Conservation (phyloP, 192 early-diverging fungal genomes). For the Helicostylum pulchrum region DNA sequence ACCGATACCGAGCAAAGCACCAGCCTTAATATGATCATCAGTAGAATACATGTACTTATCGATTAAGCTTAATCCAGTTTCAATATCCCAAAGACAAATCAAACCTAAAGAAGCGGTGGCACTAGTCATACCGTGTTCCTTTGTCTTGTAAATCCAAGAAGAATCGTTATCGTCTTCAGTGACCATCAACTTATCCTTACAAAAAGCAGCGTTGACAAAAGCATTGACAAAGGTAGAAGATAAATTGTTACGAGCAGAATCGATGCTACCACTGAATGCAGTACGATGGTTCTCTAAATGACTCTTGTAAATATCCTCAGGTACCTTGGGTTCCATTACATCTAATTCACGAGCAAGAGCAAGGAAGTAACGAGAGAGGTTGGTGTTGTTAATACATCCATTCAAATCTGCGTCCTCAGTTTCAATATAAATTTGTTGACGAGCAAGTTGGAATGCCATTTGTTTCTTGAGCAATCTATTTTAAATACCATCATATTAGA, state of each 20-base stretch:
- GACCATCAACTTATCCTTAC: slow-evolving; percentile 85
- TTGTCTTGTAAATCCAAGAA: slow-evolving; percentile 97
- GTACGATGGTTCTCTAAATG: slow-evolving; percentile 88
- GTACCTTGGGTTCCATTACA: slow-evolving; percentile 91
- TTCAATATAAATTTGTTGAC: slow-evolving; percentile 86
- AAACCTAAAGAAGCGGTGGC: slow-evolving; percentile 92
- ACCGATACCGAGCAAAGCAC: slow-evolving; percentile 91
- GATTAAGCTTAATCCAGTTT: slow-evolving; percentile 83
- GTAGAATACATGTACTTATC: slow-evolving; percentile 93
- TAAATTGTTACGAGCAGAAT: slow-evolving; percentile 94
- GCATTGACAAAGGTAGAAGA: slow-evolving; percentile 98
- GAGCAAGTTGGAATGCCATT: slow-evolving; percentile 89
- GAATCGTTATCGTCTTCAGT: slow-evolving; percentile 62
- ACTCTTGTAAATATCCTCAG: slow-evolving; percentile 98
- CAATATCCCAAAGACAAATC: slow-evolving; percentile 94
- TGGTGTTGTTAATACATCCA: slow-evolving; percentile 87
- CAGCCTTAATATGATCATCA: slow-evolving; percentile 89
- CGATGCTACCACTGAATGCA: slow-evolving; percentile 65
- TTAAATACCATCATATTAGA: neutral
- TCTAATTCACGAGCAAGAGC: slow-evolving; percentile 89
- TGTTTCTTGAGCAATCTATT: slow-evolving; percentile 83
- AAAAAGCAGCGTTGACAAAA: slow-evolving; percentile 97
- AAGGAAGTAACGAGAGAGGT: slow-evolving; percentile 84
- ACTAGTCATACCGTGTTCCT: slow-evolving; percentile 95
- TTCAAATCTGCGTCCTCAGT: slow-evolving; percentile 80